A percentile compares a stretch with the other conserved stretches of the same genome.
These are phyloP conservation scores for Erythrophleum fordii DNA, from an alignment of 306 rosid species.

Conservation along the genomic window DNA sequence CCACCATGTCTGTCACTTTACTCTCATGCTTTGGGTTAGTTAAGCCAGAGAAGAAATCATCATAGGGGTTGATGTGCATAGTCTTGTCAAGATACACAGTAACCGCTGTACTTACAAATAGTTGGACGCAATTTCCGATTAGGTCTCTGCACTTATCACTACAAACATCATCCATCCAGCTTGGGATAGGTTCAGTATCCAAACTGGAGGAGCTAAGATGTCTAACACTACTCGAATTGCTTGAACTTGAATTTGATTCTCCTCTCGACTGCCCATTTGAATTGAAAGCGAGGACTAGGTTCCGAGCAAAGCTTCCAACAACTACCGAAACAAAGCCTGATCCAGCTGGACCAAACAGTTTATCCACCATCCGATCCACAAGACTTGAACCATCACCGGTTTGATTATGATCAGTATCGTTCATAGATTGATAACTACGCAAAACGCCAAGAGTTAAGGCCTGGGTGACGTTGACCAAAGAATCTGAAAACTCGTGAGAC, in stretches of 20 bases:
- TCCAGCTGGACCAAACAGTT: conserved; percentile 64
- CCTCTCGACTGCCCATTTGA: conserved; percentile 43
- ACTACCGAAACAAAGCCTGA: conserved; percentile 79
- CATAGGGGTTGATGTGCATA: conserved; percentile 72
- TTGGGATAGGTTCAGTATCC: conserved; percentile 31
- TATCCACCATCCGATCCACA: conserved; percentile 57
- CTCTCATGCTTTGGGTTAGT: conserved; percentile 74
- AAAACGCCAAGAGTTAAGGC: conserved; percentile 63
- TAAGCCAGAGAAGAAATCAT: conserved; percentile 74
- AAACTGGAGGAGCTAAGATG: conserved; percentile 33
- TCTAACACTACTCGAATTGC: conserved; percentile 3
- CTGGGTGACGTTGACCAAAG: conserved; percentile 56
- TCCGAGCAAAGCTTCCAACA: conserved; percentile 86
- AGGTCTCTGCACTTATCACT: conserved; percentile 54
- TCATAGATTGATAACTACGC: conserved; percentile 49
- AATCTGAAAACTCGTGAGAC: conserved; percentile 64
- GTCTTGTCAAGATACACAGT: conserved; percentile 88
- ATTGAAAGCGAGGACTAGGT: conserved; percentile 59
- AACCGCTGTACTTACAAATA: conserved; percentile 79
- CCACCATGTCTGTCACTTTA: conserved; percentile 65
- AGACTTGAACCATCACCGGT: conserved; percentile 32
- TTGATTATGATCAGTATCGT: conserved; percentile 22
- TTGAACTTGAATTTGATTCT: conserved; percentile 38
- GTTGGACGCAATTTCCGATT: conserved; percentile 69
- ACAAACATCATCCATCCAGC: conserved; percentile 64